Percentiles rank a stretch among this genome's conserved stretches.
Conservation (phyloP, 78 protist genomes). For the Dictyostelium intermedium region DNA sequence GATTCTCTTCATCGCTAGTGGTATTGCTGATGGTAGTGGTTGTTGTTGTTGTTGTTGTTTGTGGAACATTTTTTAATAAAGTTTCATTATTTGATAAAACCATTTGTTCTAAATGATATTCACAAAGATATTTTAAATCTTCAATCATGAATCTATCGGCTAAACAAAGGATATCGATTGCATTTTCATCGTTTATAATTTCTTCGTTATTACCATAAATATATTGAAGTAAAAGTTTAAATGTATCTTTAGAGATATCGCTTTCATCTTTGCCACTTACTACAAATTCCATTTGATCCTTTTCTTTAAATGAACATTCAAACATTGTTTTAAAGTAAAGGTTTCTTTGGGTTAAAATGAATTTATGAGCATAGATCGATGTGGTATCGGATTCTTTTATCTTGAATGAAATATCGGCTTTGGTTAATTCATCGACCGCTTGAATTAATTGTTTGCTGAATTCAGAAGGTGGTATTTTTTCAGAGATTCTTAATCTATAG, state of each 20-base stretch:
- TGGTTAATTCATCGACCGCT: background rate
- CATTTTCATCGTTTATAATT: slow-evolving; percentile 62
- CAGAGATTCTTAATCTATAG: slow-evolving; percentile 25
- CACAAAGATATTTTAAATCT: slow-evolving; percentile 67
- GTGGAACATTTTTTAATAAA: background rate
- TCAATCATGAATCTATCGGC: slow-evolving; percentile 83
- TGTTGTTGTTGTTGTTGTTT: background rate
- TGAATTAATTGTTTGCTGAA: slow-evolving; percentile 28
- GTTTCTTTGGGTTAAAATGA: slow-evolving; percentile 22
- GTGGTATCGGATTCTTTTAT: background rate
- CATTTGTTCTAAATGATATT: slow-evolving; percentile 56
- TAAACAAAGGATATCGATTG: slow-evolving; percentile 57
- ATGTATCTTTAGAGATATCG: slow-evolving; percentile 23
- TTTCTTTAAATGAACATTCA: slow-evolving; percentile 73
- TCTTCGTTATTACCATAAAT: slow-evolving; percentile 70
- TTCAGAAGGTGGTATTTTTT: slow-evolving; percentile 51
- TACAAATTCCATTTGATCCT: slow-evolving; percentile 35
- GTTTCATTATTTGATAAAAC: slow-evolving; percentile 5
- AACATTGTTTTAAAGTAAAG: slow-evolving; percentile 75
- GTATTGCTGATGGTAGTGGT: too few species aligned
- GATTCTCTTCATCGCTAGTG: too few species aligned
- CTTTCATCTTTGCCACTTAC: slow-evolving; percentile 11
- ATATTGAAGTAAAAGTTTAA: slow-evolving; percentile 42
- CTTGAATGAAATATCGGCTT: slow-evolving; percentile 17
- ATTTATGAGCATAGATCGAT: slow-evolving; percentile 32